These are phyloP conservation scores for Forsythia viridissima DNA, from an alignment of 257 asterid genomes.

Conservation along the genomic window DNA sequence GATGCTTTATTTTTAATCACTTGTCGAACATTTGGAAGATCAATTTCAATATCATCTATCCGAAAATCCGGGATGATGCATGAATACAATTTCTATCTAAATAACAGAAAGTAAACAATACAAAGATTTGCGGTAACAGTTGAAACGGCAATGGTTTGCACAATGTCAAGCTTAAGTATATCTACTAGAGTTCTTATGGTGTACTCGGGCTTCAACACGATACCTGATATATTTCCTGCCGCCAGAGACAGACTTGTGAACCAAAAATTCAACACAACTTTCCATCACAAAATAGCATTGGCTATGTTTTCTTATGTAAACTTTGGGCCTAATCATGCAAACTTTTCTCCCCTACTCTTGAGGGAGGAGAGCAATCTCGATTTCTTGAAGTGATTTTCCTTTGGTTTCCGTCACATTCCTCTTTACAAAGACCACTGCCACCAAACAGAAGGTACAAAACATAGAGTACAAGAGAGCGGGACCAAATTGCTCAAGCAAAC, in stretches of 20 bases:
- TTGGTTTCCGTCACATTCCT: conserved; percentile 83
- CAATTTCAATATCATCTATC: background rate
- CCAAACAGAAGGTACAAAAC: conserved; percentile 66
- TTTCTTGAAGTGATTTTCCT: conserved; percentile 92
- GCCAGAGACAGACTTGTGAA: background rate
- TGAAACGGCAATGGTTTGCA: background rate
- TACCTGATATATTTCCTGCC: background rate
- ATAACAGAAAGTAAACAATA: background rate
- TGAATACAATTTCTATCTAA: background rate
- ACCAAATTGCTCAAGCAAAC: conserved; percentile 77
- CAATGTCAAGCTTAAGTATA: background rate
- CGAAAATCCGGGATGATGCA: background rate
- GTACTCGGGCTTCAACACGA: background rate
- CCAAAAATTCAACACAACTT: background rate
- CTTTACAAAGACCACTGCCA: conserved; percentile 75
- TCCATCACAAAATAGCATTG: background rate
- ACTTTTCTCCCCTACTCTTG: conserved; percentile 30
- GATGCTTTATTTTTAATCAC: background rate
- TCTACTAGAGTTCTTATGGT: background rate
- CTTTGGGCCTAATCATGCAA: background rate
- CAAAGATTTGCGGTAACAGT: background rate
- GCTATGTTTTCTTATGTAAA: background rate
- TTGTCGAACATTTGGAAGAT: background rate
- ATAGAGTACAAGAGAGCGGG: conserved; percentile 68
- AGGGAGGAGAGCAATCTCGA: conserved; percentile 86